Percentiles rank a stretch among this genome's conserved stretches.
These are phyloP conservation scores for Backusella liffmaniae DNA, from an alignment of 192 early-diverging fungal species.

Conservation along the genomic window DNA sequence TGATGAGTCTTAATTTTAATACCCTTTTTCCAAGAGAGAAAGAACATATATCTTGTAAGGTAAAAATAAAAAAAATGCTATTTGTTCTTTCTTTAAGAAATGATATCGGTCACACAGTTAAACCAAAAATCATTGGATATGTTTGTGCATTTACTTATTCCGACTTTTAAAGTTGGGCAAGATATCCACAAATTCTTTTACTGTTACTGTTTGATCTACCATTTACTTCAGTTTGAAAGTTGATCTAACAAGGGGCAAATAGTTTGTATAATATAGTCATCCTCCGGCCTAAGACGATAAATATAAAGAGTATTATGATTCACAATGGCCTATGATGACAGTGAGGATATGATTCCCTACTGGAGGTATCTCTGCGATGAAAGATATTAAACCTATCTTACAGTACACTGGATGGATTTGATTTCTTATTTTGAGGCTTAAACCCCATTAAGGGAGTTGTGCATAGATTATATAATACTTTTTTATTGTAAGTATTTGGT, in stretches of 20 bases:
- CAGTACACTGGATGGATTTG: neutral
- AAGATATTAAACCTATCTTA: neutral
- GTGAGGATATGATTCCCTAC: neutral
- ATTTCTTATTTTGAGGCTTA: neutral
- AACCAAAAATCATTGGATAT: neutral
- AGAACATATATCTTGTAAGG: neutral
- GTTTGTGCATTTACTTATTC: neutral
- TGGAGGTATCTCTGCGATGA: neutral
- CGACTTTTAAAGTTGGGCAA: neutral
- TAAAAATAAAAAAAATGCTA: neutral
- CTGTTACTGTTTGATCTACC: neutral
- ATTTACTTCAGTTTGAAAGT: neutral
- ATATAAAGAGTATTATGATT: neutral
- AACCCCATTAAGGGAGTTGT: neutral
- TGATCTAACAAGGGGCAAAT: neutral
- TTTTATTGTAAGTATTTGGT: neutral
- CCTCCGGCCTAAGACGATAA: too few species aligned
- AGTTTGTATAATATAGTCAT: too few species aligned
- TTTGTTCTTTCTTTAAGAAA: neutral
- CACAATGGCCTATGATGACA: neutral
- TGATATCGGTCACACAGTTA: neutral
- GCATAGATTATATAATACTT: neutral
- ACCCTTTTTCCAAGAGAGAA: neutral
- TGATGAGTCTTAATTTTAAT: neutral
- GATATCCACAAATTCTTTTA: neutral